These are phyloP conservation scores for Asterochloris erici DNA, from an alignment of 139 green algal species.

Conservation along the genomic window DNA sequence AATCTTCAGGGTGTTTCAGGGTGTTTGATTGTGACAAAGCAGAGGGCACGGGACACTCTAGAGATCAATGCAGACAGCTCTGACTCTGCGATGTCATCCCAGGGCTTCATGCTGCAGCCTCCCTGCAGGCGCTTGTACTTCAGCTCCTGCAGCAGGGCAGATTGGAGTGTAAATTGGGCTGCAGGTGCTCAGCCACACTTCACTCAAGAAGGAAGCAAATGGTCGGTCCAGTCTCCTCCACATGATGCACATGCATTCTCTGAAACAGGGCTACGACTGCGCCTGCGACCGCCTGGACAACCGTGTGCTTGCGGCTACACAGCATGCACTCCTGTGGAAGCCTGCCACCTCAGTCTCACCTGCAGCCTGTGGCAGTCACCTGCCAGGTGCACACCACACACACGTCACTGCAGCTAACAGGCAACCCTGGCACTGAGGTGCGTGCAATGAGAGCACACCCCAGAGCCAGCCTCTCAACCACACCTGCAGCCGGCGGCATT, in stretches of 20 bases:
- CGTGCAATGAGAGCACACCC: not conserved
- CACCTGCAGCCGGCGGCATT: slow-evolving; percentile 29
- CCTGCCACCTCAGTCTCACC: not conserved
- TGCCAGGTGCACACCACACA: not conserved
- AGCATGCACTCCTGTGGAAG: not conserved
- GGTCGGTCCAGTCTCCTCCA: not conserved
- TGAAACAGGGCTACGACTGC: not conserved
- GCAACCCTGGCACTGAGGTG: not conserved
- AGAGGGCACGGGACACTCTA: slow-evolving; percentile 1
- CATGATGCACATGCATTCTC: not conserved
- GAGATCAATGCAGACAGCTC: slow-evolving; percentile 11
- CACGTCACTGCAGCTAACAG: not conserved
- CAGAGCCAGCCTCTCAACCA: not conserved
- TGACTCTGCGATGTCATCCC: slow-evolving; percentile 42
- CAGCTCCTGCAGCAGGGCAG: slow-evolving; percentile 39
- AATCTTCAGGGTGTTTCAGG: no score
- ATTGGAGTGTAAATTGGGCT: not conserved
- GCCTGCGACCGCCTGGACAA: not conserved
- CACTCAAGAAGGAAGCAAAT: not conserved
- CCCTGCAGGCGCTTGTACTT: slow-evolving; percentile 44
- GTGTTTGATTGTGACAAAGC: slow-evolving; percentile 8
- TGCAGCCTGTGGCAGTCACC: not conserved
- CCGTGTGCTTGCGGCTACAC: no score
- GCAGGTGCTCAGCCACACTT: not conserved
- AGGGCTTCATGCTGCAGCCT: slow-evolving; percentile 39